Base-by-base conservation (phyloP, 202 grass and related monocot genomes). In the Sporobolus alterniflorus region DNA sequence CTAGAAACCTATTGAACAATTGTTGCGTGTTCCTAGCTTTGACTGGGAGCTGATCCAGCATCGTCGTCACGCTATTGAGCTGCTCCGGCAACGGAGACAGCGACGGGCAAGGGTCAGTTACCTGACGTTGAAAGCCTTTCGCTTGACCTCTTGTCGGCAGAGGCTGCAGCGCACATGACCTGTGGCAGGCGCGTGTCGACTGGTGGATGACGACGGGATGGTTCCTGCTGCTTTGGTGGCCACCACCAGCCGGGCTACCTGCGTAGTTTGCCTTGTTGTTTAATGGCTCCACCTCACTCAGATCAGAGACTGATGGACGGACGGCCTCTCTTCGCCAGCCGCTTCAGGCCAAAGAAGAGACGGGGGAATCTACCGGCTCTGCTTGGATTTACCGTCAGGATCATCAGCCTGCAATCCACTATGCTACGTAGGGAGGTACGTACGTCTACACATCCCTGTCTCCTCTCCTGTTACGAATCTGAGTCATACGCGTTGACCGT, bases 91-190 rank as follows among this genome's bases (percentile, higher is more conserved):
- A 67, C 31, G 63, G 73, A 68, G 31, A 36, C 72, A 83, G 36
- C 50, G 13, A 51, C 44, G 47, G 31, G 14, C 30, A 49, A 46
- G 25, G 43, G 20, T 11, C 48, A 32, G 39, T 55, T n/a, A 64
- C 16, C 46, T 30, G 30, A 34, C 74, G 31, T 64, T 72, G 21
- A 73, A 80, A 74, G 43, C 39, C 62, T 67, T n/a, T 73, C 8
- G 41, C 56, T 79, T 17, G 9, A 20, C 50, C 64, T 69, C 77
- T 56, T 89, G 65, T 81, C 78, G 66, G 66, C 77, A 86, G 80
- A 46, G 56, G 65, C 21, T 60, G 77, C 71, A 57, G 76, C 29
- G 88, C 88, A 83, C 88, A 90, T 90, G 88, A 78, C 49, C 78
- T 21, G 68, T 61, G 67, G 60, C 84, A 82, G 77, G 39, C 22